Percentiles rank a stretch among this genome's conserved stretches.
Evolutionary conservation across 495 filamentous ascomycete species (phyloP).

Genomic region (Barbatosphaeria neglecta): DNA sequence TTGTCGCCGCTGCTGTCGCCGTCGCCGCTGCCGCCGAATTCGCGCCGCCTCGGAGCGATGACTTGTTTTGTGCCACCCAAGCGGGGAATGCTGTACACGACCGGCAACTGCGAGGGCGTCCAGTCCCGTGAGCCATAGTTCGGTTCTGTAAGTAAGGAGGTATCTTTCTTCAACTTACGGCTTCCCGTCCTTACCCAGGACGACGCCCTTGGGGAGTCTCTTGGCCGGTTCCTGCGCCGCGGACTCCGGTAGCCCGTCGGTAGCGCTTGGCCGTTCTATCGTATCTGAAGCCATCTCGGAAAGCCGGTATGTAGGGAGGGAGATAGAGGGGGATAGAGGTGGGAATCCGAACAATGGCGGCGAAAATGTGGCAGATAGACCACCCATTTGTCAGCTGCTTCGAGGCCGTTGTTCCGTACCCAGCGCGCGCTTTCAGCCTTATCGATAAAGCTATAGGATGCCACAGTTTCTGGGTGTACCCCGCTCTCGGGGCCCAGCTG

Average conservation of each 20-base stretch:
- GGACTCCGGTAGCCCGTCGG: slow-evolving; percentile 1
- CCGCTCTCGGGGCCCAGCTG: no score
- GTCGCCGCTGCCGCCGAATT: slow-evolving; percentile 44
- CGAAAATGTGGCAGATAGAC: neutral
- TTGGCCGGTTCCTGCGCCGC: slow-evolving; percentile 14
- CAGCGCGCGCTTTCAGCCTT: slow-evolving; percentile 1
- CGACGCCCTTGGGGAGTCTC: slow-evolving; percentile 61
- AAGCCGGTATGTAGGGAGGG: neutral
- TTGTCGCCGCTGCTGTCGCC: slow-evolving; percentile 15
- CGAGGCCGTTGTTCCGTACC: neutral
- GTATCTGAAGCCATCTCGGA: slow-evolving; percentile 20
- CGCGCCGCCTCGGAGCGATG: no score
- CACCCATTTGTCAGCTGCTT: neutral
- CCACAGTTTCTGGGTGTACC: no score
- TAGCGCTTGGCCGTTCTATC: slow-evolving; percentile 11
- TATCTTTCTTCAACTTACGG: slow-evolving; percentile 52
- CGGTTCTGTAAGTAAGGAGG: neutral
- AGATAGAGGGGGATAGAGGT: neutral
- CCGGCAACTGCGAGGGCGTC: slow-evolving; percentile 56
- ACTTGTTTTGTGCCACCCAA: slow-evolving; percentile 50
- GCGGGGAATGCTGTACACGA: slow-evolving; percentile 68
- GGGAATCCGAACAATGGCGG: neutral
- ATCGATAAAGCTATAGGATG: slow-evolving; percentile 31
- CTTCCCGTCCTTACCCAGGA: slow-evolving; percentile 88
- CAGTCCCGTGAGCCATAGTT: neutral